phyloP scores from a whole-genome alignment of 305 asterid species.

The Fraxinus velutina region DNA sequence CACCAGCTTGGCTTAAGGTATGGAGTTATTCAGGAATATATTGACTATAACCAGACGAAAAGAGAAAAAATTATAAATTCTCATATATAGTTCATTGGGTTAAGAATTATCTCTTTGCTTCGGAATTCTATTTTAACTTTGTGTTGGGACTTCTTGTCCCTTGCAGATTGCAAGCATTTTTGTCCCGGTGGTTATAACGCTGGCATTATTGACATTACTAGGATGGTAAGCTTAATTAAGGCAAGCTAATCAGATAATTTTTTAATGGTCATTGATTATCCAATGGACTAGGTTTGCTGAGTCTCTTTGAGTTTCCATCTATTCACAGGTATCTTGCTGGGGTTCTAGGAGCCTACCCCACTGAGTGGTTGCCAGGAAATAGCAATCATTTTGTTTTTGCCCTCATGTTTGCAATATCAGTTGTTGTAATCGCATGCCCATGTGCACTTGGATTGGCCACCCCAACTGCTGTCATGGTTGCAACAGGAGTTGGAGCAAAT shows the following conservation, averaged over 20 bases:
- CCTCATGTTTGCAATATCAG: slow-evolving; percentile 94
- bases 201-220: slow-evolving; percentile 73
- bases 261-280: slow-evolving; percentile 6
- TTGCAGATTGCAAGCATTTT: slow-evolving; percentile 92
- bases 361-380: slow-evolving; percentile 80
- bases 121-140: slow-evolving; percentile 1
- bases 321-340: slow-evolving; percentile 74
- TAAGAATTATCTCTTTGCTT: not conserved
- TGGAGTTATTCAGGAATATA: not conserved
- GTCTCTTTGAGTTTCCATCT: slow-evolving; percentile 1
- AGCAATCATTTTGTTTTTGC: slow-evolving; percentile 83
- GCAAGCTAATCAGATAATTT: slow-evolving; percentile 1
- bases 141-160: slow-evolving; percentile 23
- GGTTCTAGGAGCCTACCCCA: slow-evolving; percentile 76
- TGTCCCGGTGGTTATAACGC: slow-evolving; percentile 72
- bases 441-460: slow-evolving; percentile 99
- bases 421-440: slow-evolving; percentile 94
- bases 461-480: slow-evolving; percentile 99
- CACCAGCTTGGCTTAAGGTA: not conserved
- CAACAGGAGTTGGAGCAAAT: slow-evolving; percentile 98
- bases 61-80: not conserved
- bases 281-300: not conserved
- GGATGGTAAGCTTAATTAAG: slow-evolving; percentile 68
- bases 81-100: slow-evolving; percentile 1
- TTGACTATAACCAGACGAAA: not conserved